Evolutionary conservation across 495 filamentous ascomycete genomes (phyloP), one percentile per base, ranked within the genome.

Genomic region (Alectoria sarmentosa): DNA sequence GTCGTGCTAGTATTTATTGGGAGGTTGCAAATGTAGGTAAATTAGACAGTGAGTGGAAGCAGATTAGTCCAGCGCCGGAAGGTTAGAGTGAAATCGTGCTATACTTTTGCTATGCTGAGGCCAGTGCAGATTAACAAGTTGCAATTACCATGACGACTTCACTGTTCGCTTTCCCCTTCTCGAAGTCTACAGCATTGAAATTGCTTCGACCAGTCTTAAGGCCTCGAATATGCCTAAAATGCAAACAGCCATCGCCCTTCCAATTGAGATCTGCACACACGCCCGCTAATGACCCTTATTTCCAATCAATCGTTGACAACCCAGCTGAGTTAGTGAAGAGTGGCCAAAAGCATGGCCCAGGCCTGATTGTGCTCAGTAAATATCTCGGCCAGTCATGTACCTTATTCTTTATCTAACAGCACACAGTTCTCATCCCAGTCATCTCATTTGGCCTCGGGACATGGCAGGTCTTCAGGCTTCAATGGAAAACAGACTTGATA

Each of bases 391-490:
- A 42, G n/a, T 37, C 34, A 0, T 4, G 21, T 41, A 10, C 32
- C 26, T 15, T 1, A 1, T 41, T 37, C 34, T 21, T 44, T 26
- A 56, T 32, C 58, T 63, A 26, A 71, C 4, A 48, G n/a, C n/a
- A 21, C 55, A 37, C 69, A 92, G 91, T 91, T 39, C 73, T 94
- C 54, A 98, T 98, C 66, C 94, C 94, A 42, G 78, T 95, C 52
- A 96, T 91, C 9, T 88, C 94, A 58, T 96, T 98, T 74, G 79
- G 79, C 67, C 86, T 98, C 41, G 94, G 94, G 46, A 90, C 88
- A 49, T 98, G 94, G 94, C 94, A 98, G 71, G 87, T 98, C n/a
- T 82, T 95, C 70, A 90, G 94, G 4, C 84, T 98, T 21, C 82
- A 84, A 42, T 93, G 92, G 91, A 98, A 98, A 73, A 92, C 92